Conservation (phyloP, 2,329 filamentous ascomycete genomes). For the Akanthomyces dipterigenus region DNA sequence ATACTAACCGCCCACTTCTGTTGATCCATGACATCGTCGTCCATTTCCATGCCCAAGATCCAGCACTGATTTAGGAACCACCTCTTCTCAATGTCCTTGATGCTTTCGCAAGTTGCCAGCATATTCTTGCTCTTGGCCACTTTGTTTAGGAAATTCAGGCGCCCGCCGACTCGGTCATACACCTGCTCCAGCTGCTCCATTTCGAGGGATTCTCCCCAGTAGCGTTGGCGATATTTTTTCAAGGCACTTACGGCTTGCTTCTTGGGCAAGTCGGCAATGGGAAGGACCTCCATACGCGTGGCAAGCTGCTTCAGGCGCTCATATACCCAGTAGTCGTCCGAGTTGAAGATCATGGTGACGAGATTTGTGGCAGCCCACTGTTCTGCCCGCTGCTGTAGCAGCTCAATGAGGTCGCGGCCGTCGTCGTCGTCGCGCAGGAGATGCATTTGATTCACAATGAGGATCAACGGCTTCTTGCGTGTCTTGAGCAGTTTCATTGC, state of each 20-base stretch:
- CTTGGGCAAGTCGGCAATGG: constrained; percentile 78
- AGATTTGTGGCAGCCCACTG: constrained; percentile 92
- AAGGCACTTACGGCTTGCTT: constrained; percentile 69
- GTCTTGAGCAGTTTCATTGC: constrained; percentile 63
- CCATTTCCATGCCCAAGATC: constrained; percentile 68
- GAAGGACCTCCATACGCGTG: constrained; percentile 89
- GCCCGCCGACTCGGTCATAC: constrained; percentile 80
- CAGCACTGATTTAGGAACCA: constrained; percentile 74
- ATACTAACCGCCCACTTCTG: constrained; percentile 82
- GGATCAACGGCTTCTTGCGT: constrained; percentile 64
- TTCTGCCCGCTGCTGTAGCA: constrained; percentile 91
- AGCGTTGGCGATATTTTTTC: constrained; percentile 70
- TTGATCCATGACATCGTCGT: constrained; percentile 97
- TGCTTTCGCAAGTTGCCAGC: constrained; percentile 68
- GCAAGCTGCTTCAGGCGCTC: constrained; percentile 88
- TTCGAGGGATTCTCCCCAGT: constrained; percentile 58
- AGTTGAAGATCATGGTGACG: constrained; percentile 90
- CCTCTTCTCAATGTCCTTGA: constrained; percentile 63
- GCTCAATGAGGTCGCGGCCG: constrained; percentile 85
- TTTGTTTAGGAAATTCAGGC: constrained; percentile 78
- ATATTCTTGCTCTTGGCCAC: constrained; percentile 85
- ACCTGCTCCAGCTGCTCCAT: constrained; percentile 61
- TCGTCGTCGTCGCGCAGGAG: constrained; percentile 86
- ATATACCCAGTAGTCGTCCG: constrained; percentile 98
- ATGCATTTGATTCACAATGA: constrained; percentile 93